Base-by-base conservation (phyloP, 2,329 filamentous ascomycete genomes). In the Cordyceps cateniannulata region DNA sequence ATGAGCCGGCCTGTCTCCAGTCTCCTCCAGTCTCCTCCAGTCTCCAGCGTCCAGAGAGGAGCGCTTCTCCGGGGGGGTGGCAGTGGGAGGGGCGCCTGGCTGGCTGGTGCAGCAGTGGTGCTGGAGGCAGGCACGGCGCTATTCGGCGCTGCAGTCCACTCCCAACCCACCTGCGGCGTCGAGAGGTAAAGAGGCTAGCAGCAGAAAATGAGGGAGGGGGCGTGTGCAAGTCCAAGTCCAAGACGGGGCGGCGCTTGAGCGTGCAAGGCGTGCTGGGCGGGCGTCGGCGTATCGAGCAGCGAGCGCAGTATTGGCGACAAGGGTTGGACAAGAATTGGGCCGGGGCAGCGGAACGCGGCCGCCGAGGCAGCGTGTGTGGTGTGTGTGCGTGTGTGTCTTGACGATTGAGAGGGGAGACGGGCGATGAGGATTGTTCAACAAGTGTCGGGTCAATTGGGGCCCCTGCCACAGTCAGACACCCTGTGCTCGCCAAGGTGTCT, bases 141-240 rank as follows among this genome's bases (percentile, higher is more conserved):
- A 59, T 59, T 32, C 47, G 56, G 47, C 35, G 35, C 55, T 51
- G 56, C 47, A 59, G 47, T 59, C 47, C 47, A 59, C 35, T 42
- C 32, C 18, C 18, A 58, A 44, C 35, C 56, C 56, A 59, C 56
- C 56, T 50, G 16, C 35, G 56, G 35, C 44, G 56, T 35, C 50
- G 40, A 32, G 42, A 55, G 52, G 40, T 20, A 18, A 40, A 16
- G 16, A 44, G 25, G 22, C 48, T 51, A 51, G 27, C 48, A 55
- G 22, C 25, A 12, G 10, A 55, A n/a, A 27, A 40, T 14, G 42
- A 57, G 32, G 54, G 54, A 48, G 45, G 54, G 54, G 54, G 54
- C 54, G 54, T 57, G 54, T 48, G 16, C 42, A 20, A 49, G 27
- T 38, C 42, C 8, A 32, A 32, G 32, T 35, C 10, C 32, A 12